phyloP scores from a whole-genome alignment of 1,284 basidiomycete species.

The Sphagnurus paluster region DNA sequence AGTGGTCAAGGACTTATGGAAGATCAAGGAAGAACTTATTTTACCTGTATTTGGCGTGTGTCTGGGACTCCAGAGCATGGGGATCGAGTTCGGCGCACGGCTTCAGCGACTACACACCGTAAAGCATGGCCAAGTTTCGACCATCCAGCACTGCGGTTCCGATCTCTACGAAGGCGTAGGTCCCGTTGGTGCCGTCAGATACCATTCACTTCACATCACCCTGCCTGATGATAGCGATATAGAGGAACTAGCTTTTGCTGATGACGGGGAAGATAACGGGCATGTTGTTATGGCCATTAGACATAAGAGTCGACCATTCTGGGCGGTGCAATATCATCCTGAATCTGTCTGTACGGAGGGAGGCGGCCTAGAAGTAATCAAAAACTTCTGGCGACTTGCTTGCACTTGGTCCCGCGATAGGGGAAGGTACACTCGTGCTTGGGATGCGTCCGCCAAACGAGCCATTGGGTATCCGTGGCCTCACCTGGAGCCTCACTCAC shows the following conservation, averaged over 20 bases:
- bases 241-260: slow-evolving; percentile 65
- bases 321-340: slow-evolving; percentile 96
- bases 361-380: slow-evolving; percentile 62
- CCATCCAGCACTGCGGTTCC: slow-evolving; percentile 53
- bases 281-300: slow-evolving; percentile 68
- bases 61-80: slow-evolving; percentile 90
- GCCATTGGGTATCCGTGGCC: slow-evolving; percentile 60
- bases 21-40: slow-evolving; percentile 47
- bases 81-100: slow-evolving; percentile 71
- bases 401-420: slow-evolving; percentile 48
- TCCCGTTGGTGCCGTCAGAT: slow-evolving; percentile 77
- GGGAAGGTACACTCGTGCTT: slow-evolving; percentile 38
- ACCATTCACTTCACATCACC: slow-evolving; percentile 74
- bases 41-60: slow-evolving; percentile 88
- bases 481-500: slow-evolving; percentile 29
- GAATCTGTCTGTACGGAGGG: slow-evolving; percentile 74
- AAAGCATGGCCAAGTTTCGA: slow-evolving; percentile 83
- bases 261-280: slow-evolving; percentile 66
- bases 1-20: slow-evolving; percentile 67
- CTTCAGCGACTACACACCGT: slow-evolving; percentile 55
- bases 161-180: slow-evolving; percentile 67
- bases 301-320: slow-evolving; percentile 75
- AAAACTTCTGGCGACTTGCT: slow-evolving; percentile 72
- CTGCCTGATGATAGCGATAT: slow-evolving; percentile 45
- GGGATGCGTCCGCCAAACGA: slow-evolving; percentile 36